Evolutionary conservation across 257 asterid genomes (phyloP).

Genomic region (Salvia miltiorrhiza): DNA sequence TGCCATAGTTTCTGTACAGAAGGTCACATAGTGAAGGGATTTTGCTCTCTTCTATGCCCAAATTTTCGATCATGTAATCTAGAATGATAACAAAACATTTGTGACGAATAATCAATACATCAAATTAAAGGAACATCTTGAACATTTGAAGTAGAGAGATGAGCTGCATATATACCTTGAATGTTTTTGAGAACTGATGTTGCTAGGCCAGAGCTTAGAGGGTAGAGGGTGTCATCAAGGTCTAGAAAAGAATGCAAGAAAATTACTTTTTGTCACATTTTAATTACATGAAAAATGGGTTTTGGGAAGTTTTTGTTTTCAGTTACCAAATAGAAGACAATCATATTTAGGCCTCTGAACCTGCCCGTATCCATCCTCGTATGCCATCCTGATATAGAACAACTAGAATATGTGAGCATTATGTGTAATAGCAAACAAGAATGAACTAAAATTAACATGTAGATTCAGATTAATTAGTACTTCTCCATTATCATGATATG

Average conservation of each 20-base stretch:
- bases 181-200: constrained; percentile 59
- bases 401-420: constrained; percentile 25
- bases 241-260: constrained; percentile 33
- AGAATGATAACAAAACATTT: not conserved
- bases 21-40: constrained; percentile 54
- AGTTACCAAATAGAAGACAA: constrained; percentile 80
- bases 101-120: not conserved
- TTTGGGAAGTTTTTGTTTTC: not conserved
- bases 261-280: not conserved
- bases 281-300: not conserved
- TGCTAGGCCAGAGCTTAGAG: constrained; percentile 74
- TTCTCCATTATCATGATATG: not conserved
- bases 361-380: constrained; percentile 47
- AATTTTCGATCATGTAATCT: constrained; percentile 76
- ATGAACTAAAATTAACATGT: constrained; percentile 14
- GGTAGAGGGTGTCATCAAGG: constrained; percentile 91
- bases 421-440: constrained; percentile 16
- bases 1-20: constrained; percentile 81
- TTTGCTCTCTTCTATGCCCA: constrained; percentile 62
- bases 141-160: not conserved
- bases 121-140: not conserved
- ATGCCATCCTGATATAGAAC: constrained; percentile 54
- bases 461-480: not conserved
- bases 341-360: constrained; percentile 69
- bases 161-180: constrained; percentile 39